Percentiles rank a stretch among this genome's conserved stretches.
Evolutionary conservation across 192 early-diverging fungal species (phyloP).

Genomic region (Linnemannia schmuckeri): DNA sequence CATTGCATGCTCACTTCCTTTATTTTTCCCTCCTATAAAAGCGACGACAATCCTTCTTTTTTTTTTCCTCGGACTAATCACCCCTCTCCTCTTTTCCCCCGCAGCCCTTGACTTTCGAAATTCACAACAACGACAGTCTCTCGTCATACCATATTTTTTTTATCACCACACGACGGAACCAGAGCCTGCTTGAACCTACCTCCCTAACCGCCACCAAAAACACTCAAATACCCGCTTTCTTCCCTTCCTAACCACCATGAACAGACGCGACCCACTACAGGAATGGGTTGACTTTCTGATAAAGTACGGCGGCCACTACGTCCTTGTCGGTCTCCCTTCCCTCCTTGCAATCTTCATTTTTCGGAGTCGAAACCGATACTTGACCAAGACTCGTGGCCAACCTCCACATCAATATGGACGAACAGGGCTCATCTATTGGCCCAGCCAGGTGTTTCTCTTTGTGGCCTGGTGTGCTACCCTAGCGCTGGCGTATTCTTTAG

Average conservation of each 20-base stretch:
- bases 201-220: background rate
- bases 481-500: slow-evolving; percentile 22
- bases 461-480: background rate
- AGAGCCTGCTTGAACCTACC: no score
- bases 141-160: no score
- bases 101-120: no score
- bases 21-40: background rate
- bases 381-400: slow-evolving; percentile 9
- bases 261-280: slow-evolving; percentile 5
- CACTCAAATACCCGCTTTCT: background rate
- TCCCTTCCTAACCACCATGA: background rate
- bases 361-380: slow-evolving; percentile 14
- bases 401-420: slow-evolving; percentile 32
- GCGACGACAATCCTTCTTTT: background rate
- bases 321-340: slow-evolving; percentile 21
- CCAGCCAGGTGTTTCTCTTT: slow-evolving; percentile 25
- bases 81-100: background rate
- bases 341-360: slow-evolving; percentile 18
- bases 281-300: slow-evolving; percentile 26
- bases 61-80: background rate
- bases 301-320: slow-evolving; percentile 22
- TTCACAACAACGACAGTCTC: no score
- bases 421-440: slow-evolving; percentile 38
- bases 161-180: background rate
- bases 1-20: background rate